Evolutionary conservation across 2,329 filamentous ascomycete species (phyloP), one percentile per base, ranked within the genome.

Genomic region (Knoxdaviesia proteae): DNA sequence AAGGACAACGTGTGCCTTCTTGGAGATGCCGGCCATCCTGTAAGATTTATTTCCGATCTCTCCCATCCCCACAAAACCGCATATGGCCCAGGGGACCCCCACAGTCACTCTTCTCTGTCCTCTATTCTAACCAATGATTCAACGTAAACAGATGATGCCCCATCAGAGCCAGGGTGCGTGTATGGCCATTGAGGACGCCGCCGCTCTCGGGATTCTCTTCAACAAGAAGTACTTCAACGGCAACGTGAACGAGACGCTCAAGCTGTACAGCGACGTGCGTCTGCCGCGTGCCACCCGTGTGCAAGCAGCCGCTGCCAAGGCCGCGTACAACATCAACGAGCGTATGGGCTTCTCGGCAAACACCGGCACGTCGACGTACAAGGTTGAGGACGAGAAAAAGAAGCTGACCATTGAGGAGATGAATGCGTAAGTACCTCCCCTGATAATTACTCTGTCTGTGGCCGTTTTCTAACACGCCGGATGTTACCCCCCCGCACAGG

Each of bases 331-430:
- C 50, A 76, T 77, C 47, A 74, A 74, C 47, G 72, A 76, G 55
- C 59, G 73, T 39, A 77, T 77, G 65, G 73, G 74, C 0, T 80
- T 80, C 56, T 77, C 72, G 0, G 64, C 63, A 35, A 79, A 80
- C 51, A 77, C 65, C 32, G 49, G 64, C 36, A 67, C 59, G 9
- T 54, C 64, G 0, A 66, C 63, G 0, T 80, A 80, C 56, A 73
- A 71, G 51, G 75, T 80, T 0, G 66, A 71, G 47, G 68, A 78
- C 42, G 65, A 74, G 49, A 68, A 61, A 48, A 64, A 70, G 39
- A 75, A 76, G 47, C 52, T 80, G 33, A 80, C 76, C 0, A 78
- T 80, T 41, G 73, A 78, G 47, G 75, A 80, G 54, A 79, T 80
- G 74, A 80, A 80, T 46, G 61, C 62, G 61, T 72, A 59, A 60